Conservation (phyloP, 805 yeast genomes). For the Teunomyces panamensis region DNA sequence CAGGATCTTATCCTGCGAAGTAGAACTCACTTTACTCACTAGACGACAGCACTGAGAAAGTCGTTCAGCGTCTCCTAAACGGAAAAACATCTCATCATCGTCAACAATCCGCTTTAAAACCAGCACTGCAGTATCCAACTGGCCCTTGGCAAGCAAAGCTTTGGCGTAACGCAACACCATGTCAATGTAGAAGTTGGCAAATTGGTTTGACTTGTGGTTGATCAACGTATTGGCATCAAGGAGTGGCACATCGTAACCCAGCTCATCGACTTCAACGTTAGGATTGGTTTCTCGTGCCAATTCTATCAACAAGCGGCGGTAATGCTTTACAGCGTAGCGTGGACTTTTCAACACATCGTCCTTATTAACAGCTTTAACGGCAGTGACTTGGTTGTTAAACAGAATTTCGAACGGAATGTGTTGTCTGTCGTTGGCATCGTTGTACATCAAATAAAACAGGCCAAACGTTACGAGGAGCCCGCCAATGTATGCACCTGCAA, state of each 20-base stretch:
- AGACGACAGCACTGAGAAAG: slow-evolving; percentile 39
- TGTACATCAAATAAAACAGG: slow-evolving; percentile 36
- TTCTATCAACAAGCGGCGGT: slow-evolving; percentile 34
- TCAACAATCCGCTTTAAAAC: slow-evolving; percentile 29
- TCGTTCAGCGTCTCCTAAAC: slow-evolving; percentile 40
- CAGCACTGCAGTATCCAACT: slow-evolving; percentile 26
- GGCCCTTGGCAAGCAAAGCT: slow-evolving; percentile 41
- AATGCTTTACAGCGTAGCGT: slow-evolving; percentile 42
- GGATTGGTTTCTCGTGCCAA: slow-evolving; percentile 28
- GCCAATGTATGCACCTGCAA: slow-evolving; percentile 44
- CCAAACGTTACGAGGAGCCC: slow-evolving; percentile 38
- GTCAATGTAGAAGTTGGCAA: slow-evolving; percentile 43
- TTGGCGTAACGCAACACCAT: slow-evolving; percentile 39
- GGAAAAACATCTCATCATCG: slow-evolving; percentile 35
- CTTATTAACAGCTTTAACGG: slow-evolving; percentile 42
- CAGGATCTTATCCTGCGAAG: slow-evolving; percentile 16
- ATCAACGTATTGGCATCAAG: slow-evolving; percentile 29
- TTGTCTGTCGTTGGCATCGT: slow-evolving; percentile 38
- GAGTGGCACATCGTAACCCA: slow-evolving; percentile 32
- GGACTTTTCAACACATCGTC: slow-evolving; percentile 43
- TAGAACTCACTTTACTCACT: slow-evolving; percentile 24
- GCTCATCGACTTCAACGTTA: slow-evolving; percentile 24
- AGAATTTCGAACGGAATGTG: slow-evolving; percentile 39
- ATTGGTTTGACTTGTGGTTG: slow-evolving; percentile 24
- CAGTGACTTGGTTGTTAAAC: slow-evolving; percentile 29